These are phyloP conservation scores for Meripilus lineatus DNA, from an alignment of 1,284 basidiomycete species.

Conservation along the genomic window DNA sequence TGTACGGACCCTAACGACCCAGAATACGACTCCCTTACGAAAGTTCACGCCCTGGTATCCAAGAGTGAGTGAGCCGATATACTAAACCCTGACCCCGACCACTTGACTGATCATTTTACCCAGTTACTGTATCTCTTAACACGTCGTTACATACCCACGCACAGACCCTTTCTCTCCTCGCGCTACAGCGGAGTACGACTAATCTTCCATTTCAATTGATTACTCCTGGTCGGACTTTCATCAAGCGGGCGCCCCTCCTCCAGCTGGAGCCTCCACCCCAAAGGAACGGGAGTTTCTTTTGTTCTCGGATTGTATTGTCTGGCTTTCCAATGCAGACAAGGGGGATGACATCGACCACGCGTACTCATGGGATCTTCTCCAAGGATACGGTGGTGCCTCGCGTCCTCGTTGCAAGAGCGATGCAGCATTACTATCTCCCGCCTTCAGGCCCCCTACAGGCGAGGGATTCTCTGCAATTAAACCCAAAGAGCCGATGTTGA, in stretches of 20 bases:
- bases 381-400: too few relatives aligned
- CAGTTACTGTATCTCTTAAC: constrained; percentile 77
- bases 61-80: constrained; percentile 47
- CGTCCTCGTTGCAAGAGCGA: too few relatives aligned
- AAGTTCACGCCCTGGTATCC: constrained; percentile 62
- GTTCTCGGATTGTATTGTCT: constrained; percentile 78
- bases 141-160: constrained; percentile 73
- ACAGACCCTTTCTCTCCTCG: constrained; percentile 66
- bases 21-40: constrained; percentile 56
- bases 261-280: constrained; percentile 48
- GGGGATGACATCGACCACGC: constrained; percentile 23
- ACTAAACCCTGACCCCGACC: constrained; percentile 9
- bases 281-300: constrained; percentile 70
- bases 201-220: constrained; percentile 76
- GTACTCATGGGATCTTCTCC: constrained; percentile 22
- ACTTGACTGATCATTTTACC: constrained; percentile 6
- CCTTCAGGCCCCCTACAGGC: background rate
- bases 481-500: constrained; percentile 20
- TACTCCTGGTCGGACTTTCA: constrained; percentile 69
- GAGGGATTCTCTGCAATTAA: constrained; percentile 2
- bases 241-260: constrained; percentile 61
- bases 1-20: constrained; percentile 60
- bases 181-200: constrained; percentile 70
- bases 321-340: constrained; percentile 56
- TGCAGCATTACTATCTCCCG: background rate